Percentiles rank a stretch among this genome's conserved stretches.
phyloP scores from a whole-genome alignment of 2,329 filamentous ascomycete genomes.

The Colletotrichum sp. region DNA sequence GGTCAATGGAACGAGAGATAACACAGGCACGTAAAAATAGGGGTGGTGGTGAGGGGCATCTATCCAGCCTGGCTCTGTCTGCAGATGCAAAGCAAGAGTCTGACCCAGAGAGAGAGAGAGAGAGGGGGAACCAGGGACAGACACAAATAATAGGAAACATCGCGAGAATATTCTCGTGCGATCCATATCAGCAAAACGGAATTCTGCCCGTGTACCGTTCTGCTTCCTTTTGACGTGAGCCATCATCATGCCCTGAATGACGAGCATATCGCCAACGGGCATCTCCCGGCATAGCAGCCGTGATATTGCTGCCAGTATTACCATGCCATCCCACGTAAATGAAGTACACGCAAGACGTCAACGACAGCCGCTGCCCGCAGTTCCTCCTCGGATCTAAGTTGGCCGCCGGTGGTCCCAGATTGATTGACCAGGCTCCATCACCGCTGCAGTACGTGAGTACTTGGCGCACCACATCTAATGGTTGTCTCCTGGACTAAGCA shows the following conservation, averaged over 20 bases:
- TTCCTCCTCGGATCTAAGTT: not conserved
- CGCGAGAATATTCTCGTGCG: not conserved
- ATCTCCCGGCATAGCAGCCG: not conserved
- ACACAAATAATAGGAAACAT: not conserved
- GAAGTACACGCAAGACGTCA: not conserved
- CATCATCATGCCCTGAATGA: slow-evolving; percentile 12
- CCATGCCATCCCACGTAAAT: not conserved
- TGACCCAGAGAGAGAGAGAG: not conserved
- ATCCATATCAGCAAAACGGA: not conserved
- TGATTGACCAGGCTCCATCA: not conserved
- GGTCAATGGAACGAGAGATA: slow-evolving; percentile 4
- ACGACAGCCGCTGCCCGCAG: not conserved
- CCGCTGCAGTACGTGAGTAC: not conserved
- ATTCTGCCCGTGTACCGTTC: not conserved
- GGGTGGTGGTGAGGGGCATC: not conserved
- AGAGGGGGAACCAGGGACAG: not conserved
- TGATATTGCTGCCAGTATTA: not conserved
- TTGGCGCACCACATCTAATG: not conserved
- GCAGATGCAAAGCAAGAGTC: not conserved
- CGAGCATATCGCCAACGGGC: not conserved
- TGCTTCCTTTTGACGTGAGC: not conserved
- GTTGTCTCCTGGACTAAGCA: not conserved
- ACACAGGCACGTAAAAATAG: not conserved
- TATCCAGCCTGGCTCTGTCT: not conserved
- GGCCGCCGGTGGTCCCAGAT: not conserved